Conservation (phyloP, 805 yeast species). For the Metschnikowia lochheadii region DNA sequence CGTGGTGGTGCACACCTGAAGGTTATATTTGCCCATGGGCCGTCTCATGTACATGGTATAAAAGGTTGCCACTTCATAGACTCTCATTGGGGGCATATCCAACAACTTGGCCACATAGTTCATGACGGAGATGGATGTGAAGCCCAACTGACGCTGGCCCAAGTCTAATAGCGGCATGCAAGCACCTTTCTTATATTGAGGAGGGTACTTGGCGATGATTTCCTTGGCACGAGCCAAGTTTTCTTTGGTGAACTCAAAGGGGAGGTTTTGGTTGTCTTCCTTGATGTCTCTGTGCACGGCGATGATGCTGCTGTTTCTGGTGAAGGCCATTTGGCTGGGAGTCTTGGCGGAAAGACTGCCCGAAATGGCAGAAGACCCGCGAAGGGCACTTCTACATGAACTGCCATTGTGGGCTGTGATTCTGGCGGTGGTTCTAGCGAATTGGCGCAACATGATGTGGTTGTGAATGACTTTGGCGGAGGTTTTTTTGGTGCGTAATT, state of each 20-base stretch:
- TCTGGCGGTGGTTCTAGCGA: slow-evolving; percentile 13
- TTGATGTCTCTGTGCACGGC: slow-evolving; percentile 72
- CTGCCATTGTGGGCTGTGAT: not conserved
- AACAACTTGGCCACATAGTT: slow-evolving; percentile 80
- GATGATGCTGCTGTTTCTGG: slow-evolving; percentile 37
- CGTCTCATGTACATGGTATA: slow-evolving; percentile 86
- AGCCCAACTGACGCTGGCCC: slow-evolving; percentile 85
- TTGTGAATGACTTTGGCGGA: not conserved
- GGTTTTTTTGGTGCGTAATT: slow-evolving; percentile 13
- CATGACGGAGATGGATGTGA: slow-evolving; percentile 83
- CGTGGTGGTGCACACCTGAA: slow-evolving; percentile 86
- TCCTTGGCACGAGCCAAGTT: slow-evolving; percentile 66
- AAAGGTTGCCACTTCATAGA: slow-evolving; percentile 87
- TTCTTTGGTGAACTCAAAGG: slow-evolving; percentile 68
- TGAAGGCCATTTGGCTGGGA: slow-evolving; percentile 13
- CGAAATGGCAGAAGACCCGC: not conserved
- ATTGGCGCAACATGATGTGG: slow-evolving; percentile 20
- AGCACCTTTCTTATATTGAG: slow-evolving; percentile 83
- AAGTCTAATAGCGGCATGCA: slow-evolving; percentile 82
- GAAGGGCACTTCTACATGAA: not conserved
- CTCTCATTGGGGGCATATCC: slow-evolving; percentile 93
- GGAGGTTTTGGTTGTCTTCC: slow-evolving; percentile 59
- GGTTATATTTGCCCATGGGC: slow-evolving; percentile 80
- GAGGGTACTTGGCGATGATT: slow-evolving; percentile 74
- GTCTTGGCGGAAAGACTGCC: slow-evolving; percentile 6